These are phyloP conservation scores for Pythium aristosporum DNA, from an alignment of 352 stramenopile genomes.

Conservation along the genomic window DNA sequence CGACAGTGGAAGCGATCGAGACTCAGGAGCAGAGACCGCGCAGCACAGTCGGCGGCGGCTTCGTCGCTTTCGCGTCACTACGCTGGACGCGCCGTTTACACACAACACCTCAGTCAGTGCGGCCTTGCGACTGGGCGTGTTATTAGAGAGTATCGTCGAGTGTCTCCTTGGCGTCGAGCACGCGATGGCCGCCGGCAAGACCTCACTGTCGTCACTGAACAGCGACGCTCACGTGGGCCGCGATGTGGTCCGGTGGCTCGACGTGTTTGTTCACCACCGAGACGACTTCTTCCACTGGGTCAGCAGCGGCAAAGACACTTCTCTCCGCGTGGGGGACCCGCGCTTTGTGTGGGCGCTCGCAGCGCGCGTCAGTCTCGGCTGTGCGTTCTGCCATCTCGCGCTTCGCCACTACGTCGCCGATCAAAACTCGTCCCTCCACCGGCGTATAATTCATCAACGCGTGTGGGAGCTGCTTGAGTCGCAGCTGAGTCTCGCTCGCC, in stretches of 20 bases:
- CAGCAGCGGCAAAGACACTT: conserved; percentile 7
- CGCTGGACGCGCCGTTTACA: conserved; percentile 5
- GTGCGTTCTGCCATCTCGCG: conserved; percentile 20
- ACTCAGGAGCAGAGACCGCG: neutral
- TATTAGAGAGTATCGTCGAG: conserved; percentile 19
- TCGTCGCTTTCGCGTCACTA: conserved; percentile 9
- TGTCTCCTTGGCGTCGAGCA: conserved; percentile 16
- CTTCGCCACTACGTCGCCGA: conserved; percentile 4
- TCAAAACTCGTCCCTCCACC: no score
- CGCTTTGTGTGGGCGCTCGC: conserved; percentile 19
- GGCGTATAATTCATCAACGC: neutral
- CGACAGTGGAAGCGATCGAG: neutral
- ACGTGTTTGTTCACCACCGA: conserved; percentile 8
- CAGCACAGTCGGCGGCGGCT: neutral
- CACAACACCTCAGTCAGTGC: conserved; percentile 9
- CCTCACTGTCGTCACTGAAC: neutral
- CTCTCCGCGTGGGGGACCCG: conserved; percentile 15
- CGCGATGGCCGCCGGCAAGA: neutral
- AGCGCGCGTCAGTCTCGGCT: conserved; percentile 18
- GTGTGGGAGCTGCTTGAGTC: conserved; percentile 25
- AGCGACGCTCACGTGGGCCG: neutral
- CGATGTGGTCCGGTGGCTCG: conserved; percentile 11
- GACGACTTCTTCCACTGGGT: conserved; percentile 24
- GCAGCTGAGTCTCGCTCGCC: conserved; percentile 15
- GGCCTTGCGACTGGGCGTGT: conserved; percentile 12